Evolutionary conservation across 306 rosid species (phyloP).

Genomic region (Albizia julibrissin): DNA sequence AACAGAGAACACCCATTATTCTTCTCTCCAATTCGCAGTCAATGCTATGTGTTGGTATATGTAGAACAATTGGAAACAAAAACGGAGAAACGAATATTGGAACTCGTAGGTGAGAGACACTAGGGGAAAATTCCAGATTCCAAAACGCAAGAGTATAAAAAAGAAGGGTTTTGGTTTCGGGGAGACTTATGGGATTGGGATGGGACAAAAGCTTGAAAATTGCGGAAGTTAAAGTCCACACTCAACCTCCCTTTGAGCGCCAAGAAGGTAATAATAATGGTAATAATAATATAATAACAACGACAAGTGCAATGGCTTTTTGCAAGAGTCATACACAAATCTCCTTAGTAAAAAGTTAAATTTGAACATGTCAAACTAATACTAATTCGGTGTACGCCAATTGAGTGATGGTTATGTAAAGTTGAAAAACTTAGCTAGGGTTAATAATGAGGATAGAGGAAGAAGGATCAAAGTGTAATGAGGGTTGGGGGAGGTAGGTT

Average conservation of each 20-base stretch:
- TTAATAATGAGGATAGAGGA: background rate
- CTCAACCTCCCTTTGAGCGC: constrained; percentile 29
- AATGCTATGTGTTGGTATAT: background rate
- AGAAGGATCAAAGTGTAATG: background rate
- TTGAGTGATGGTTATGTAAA: background rate
- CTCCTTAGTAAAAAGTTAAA: background rate
- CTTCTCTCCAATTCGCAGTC: background rate
- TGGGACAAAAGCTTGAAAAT: constrained; percentile 38
- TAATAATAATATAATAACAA: background rate
- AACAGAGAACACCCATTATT: constrained; percentile 2
- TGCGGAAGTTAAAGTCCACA: constrained; percentile 42
- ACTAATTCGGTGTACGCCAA: background rate
- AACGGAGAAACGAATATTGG: constrained; percentile 5
- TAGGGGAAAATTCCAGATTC: constrained; percentile 3
- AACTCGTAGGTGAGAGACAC: background rate
- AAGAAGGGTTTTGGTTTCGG: background rate
- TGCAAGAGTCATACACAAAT: background rate
- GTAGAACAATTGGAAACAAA: background rate
- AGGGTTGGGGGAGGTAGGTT: background rate
- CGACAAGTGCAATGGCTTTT: background rate
- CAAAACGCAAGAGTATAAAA: background rate
- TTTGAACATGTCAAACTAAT: constrained; percentile 3
- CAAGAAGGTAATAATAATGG: constrained; percentile 16
- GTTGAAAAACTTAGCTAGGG: background rate
- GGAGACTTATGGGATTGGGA: background rate